Evolutionary conservation across 169 alveolate genomes (phyloP), one percentile per base, ranked within the genome.

Genomic region (Sarcocystis neurona): DNA sequence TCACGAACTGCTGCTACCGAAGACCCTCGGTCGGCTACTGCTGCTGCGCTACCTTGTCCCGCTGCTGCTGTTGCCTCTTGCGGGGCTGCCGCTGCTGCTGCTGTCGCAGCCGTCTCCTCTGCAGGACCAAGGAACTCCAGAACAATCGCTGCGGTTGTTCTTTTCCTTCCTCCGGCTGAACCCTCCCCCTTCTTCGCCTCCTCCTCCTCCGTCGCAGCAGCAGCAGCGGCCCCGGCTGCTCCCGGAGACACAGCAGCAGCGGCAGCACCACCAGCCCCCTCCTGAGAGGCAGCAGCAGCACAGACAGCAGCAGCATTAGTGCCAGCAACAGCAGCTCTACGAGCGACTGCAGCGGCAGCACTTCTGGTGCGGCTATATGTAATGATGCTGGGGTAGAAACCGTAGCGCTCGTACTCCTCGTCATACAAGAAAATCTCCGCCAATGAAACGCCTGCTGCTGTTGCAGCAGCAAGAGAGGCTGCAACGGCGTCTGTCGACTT

Each of bases 331-430:
- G 44, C 41, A 18, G 27, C 75, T 63, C 6, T 41, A 30, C 41
- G 75, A 37, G 8, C 32, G 37, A 30, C 37, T 1, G 43, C n/a
- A 5, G 75, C 27, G 39, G 8, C 75, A 18, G 5, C 75, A n/a
- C 43, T 5, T 3, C 75, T 20, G n/a, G n/a, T n/a, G n/a, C 75
- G 39, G 20, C 46, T 20, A n/a, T 12, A 63, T 18, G 75, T 63
- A 10, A 12, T 15, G n/a, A 63, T 63, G 18, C 46, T n/a, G 43
- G 75, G 75, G 41, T 30, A 63, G 43, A 63, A 63, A 4, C 75
- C 75, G 75, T 30, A 63, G 43, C 75, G 75, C n/a, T 63, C 75
- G 75, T 63, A 63, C 32, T 63, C 75, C n/a, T 63, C 75, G n/a
- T 63, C 75, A 18, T 63, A 63, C 18, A 30, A 37, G 41, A 63